phyloP scores from a whole-genome alignment of 495 filamentous ascomycete species.

The Neurospora tetrasperma region DNA sequence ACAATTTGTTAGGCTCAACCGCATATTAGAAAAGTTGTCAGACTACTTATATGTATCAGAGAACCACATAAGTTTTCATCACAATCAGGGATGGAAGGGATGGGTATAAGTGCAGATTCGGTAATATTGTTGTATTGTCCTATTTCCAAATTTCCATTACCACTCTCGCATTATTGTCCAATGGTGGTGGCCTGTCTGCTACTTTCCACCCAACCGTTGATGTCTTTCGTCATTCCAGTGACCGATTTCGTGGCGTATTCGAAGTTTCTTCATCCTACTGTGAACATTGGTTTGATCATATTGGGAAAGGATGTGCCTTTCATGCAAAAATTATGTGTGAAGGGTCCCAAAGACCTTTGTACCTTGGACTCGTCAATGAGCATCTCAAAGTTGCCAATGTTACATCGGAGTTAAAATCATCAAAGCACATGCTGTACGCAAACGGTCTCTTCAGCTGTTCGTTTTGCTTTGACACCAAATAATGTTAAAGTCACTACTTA shows the following conservation, averaged over 20 bases:
- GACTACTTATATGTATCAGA: no score
- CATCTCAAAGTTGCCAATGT: no score
- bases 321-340: not conserved
- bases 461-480: not conserved
- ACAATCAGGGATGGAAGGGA: no score
- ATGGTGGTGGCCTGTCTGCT: not conserved
- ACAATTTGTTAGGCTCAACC: no score
- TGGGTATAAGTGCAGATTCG: not conserved
- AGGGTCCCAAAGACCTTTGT: not conserved
- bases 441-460: not conserved
- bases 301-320: not conserved
- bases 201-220: not conserved
- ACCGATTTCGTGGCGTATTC: not conserved
- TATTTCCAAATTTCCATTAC: not conserved
- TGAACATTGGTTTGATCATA: not conserved
- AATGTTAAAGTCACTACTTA: not conserved
- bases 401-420: not conserved
- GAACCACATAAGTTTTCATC: no score
- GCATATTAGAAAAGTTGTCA: no score
- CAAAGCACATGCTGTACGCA: not conserved
- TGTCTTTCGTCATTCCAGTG: not conserved
- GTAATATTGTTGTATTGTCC: not conserved
- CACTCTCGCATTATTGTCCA: not conserved
- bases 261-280: not conserved
- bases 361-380: no score